A percentile compares a stretch with the other conserved stretches of the same genome.
These are phyloP conservation scores for Aegilops bicornis DNA, from an alignment of 176 grass and related monocot species.

Conservation along the genomic window DNA sequence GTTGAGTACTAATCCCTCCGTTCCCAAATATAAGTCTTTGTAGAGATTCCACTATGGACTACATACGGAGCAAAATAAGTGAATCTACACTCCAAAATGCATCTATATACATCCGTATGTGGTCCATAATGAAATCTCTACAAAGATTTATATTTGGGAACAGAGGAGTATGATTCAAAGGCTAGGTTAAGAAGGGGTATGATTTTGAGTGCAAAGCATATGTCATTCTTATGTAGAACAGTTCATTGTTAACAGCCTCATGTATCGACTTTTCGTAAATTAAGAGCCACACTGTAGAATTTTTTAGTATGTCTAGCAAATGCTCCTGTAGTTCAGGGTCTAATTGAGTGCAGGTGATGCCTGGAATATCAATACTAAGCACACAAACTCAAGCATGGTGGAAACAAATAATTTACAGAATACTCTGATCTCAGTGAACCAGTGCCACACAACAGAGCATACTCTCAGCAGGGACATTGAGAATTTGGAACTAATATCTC, in stretches of 20 bases:
- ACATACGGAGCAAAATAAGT: too few relatives aligned
- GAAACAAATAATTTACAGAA: neutral
- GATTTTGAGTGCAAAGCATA: neutral
- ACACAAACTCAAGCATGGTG: neutral
- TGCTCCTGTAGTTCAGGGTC: neutral
- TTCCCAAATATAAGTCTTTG: too few relatives aligned
- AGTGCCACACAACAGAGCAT: neutral
- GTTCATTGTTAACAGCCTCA: neutral
- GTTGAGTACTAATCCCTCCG: constrained; percentile 19
- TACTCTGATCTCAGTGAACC: neutral
- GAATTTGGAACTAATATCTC: neutral
- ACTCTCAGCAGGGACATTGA: neutral
- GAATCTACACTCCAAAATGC: too few relatives aligned
- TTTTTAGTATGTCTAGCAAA: neutral
- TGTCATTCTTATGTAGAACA: neutral
- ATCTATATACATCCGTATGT: too few relatives aligned
- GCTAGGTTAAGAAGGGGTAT: constrained; percentile 50
- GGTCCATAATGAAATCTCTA: too few relatives aligned
- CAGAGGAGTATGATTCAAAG: constrained; percentile 8
- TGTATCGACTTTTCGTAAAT: neutral
- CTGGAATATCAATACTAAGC: constrained; percentile 8
- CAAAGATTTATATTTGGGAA: too few relatives aligned
- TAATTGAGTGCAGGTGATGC: neutral
- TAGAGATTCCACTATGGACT: too few relatives aligned
- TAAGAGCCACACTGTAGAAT: neutral